phyloP scores from a whole-genome alignment of 176 grass and related monocot species.

The Avena eriantha region DNA sequence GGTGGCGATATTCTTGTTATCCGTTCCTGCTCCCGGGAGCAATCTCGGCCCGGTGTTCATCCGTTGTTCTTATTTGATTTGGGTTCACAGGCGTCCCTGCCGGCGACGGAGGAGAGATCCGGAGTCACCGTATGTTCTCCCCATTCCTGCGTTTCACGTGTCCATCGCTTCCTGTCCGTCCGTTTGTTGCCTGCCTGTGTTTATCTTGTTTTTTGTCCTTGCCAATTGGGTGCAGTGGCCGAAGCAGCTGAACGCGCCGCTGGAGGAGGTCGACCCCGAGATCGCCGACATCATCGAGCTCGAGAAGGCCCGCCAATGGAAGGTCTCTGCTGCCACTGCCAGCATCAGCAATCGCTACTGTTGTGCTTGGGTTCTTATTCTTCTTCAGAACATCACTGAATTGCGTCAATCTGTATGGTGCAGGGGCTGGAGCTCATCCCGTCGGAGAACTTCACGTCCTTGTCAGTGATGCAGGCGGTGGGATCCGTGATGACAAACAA shows the following conservation, averaged over 20 bases:
- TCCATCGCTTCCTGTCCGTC: neutral
- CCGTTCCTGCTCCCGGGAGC: neutral
- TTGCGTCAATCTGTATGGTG: constrained; percentile 11
- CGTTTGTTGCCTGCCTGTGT: neutral
- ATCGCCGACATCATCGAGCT: constrained; percentile 90
- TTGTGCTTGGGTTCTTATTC: neutral
- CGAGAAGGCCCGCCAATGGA: constrained; percentile 98
- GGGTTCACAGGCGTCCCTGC: constrained; percentile 61
- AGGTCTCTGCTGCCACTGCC: constrained; percentile 51
- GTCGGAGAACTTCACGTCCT: constrained; percentile 95
- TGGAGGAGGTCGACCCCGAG: constrained; percentile 90
- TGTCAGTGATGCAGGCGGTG: constrained; percentile 97
- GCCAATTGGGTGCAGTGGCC: constrained; percentile 67
- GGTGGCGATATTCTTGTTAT: neutral
- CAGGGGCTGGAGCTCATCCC: constrained; percentile 99
- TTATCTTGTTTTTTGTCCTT: neutral
- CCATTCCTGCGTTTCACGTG: neutral
- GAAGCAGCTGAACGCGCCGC: constrained; percentile 83
- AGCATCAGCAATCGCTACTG: neutral
- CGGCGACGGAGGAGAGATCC: constrained; percentile 74
- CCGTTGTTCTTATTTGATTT: constrained; percentile 19
- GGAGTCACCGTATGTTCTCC: constrained; percentile 52
- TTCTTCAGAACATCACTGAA: constrained; percentile 26
- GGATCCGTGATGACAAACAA: constrained; percentile 99
- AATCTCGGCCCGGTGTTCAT: constrained; percentile 8